Evolutionary conservation across 2,329 filamentous ascomycete genomes (phyloP).

Genomic region (Samsoniella hepiali): DNA sequence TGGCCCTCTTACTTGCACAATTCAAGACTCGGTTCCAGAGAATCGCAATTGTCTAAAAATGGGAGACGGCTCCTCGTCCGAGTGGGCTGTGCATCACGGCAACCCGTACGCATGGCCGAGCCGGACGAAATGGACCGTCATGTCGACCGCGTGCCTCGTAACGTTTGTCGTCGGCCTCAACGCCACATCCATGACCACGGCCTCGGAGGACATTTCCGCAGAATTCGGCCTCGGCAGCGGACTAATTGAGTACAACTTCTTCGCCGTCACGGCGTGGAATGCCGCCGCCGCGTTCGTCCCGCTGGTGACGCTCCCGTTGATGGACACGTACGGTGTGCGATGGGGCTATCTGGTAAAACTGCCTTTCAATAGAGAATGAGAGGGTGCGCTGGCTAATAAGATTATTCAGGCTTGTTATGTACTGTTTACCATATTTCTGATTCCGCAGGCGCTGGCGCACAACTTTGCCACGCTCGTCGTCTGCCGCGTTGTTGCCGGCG

Average conservation of each 20-base stretch:
- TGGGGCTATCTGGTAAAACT: slow-evolving; percentile 17
- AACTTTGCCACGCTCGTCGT: slow-evolving; percentile 24
- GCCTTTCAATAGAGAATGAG: too few relatives aligned
- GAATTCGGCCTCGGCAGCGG: slow-evolving; percentile 15
- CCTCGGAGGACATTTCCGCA: slow-evolving; percentile 6
- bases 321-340: slow-evolving; percentile 21
- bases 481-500: slow-evolving; percentile 18
- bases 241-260: slow-evolving; percentile 17
- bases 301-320: slow-evolving; percentile 19
- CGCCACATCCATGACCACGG: slow-evolving; percentile 20
- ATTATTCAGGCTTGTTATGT: too few relatives aligned
- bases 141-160: slow-evolving; percentile 9
- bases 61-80: background rate
- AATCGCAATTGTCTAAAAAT: background rate
- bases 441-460: slow-evolving; percentile 16
- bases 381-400: too few relatives aligned
- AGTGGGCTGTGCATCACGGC: slow-evolving; percentile 12
- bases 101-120: slow-evolving; percentile 18
- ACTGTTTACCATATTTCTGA: slow-evolving; percentile 16
- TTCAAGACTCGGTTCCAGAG: too few relatives aligned
- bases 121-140: slow-evolving; percentile 19
- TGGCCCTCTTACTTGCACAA: background rate
- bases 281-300: slow-evolving; percentile 18
- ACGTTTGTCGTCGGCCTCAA: slow-evolving; percentile 21
- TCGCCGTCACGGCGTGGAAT: slow-evolving; percentile 20